Evolutionary conservation across 805 yeast species (phyloP), one percentile per base, ranked within the genome.

Genomic region (Suhomyces tanzawaensis): DNA sequence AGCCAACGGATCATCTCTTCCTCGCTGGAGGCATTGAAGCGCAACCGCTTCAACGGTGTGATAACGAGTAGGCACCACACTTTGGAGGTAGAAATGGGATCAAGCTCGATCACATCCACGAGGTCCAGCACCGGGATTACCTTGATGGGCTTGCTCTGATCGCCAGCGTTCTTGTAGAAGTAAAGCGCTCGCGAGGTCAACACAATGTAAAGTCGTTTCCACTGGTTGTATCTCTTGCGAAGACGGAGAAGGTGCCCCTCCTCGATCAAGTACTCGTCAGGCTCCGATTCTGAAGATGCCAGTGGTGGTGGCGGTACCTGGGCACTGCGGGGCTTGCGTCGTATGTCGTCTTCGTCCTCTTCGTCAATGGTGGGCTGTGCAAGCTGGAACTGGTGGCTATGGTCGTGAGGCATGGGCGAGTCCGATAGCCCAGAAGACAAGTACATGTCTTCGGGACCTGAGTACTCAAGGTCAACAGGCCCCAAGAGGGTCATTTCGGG

Each of bases 41-140:
- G 46, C 12, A 71, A 46, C 34, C 76, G 53, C 46, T 74, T 74
- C 32, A 52, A 49, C 2, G 73, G 70, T 0, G 79, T 71, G 26
- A 76, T 72, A 13, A 76, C 55, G 39, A 72, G 54, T 48, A 76
- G 51, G 45, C 81, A 75, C 61, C 66, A 72, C 28, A 44, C 45
- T 44, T 67, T 72, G 15, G 71, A 51, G 38, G 58, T 61, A 12
- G 75, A 64, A 28, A 71, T 36, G 1, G 77, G 71, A 39, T 76
- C 80, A 19, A 74, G 48, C 45, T 76, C 81, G 23, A 75, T 71
- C 18, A 68, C 76, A 44, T 75, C 80, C 9, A 68, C 48, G 12
- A 75, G 46, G 18, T 69, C 64, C 4, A 52, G 52, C 12, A 49
- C 39, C 7, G 35, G 34, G 12, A 74, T 53, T 37, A 54, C 42